A percentile compares a stretch with the other conserved stretches of the same genome.
Evolutionary conservation across 768 basidiomycete genomes (phyloP).

Genomic region (Lyophyllum decastes): DNA sequence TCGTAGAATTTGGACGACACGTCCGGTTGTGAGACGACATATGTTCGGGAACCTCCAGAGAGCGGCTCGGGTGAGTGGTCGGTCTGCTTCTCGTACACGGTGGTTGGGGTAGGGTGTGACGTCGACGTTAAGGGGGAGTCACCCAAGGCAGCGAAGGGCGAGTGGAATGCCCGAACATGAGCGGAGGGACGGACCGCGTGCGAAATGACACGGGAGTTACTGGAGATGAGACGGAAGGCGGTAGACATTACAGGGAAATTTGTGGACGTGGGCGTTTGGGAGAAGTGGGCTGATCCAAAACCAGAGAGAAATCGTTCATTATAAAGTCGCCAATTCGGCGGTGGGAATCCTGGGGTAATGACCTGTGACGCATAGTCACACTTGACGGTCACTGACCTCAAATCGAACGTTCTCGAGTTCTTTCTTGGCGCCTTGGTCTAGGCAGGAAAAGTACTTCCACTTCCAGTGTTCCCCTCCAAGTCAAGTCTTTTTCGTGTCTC

Average conservation of each 20-base stretch:
- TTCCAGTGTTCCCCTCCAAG: not conserved
- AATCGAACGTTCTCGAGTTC: conserved; percentile 1
- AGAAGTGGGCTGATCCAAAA: not conserved
- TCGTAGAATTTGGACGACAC: conserved; percentile 58
- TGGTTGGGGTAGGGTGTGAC: conserved; percentile 32
- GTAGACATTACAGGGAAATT: conserved; percentile 29
- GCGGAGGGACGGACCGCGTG: conserved; percentile 20
- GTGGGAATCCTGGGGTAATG: conserved; percentile 33
- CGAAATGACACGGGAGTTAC: conserved; percentile 21
- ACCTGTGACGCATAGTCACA: conserved; percentile 6
- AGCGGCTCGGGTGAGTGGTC: conserved; percentile 53
- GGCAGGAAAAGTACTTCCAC: not conserved
- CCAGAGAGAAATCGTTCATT: conserved; percentile 5
- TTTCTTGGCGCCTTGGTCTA: not conserved
- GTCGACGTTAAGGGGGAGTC: conserved; percentile 35
- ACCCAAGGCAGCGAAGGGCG: conserved; percentile 59
- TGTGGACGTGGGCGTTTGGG: conserved; percentile 8
- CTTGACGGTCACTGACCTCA: conserved; percentile 9
- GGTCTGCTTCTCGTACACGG: conserved; percentile 63
- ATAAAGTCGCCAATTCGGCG: conserved; percentile 16
- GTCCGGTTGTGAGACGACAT: conserved; percentile 77
- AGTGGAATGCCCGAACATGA: conserved; percentile 58
- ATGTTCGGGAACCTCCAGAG: conserved; percentile 57
- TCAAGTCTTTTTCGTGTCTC: not conserved
- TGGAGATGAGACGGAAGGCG: conserved; percentile 27